These are phyloP conservation scores for Pleurotus cornucopiae DNA, from an alignment of 768 basidiomycete species.

Conservation along the genomic window DNA sequence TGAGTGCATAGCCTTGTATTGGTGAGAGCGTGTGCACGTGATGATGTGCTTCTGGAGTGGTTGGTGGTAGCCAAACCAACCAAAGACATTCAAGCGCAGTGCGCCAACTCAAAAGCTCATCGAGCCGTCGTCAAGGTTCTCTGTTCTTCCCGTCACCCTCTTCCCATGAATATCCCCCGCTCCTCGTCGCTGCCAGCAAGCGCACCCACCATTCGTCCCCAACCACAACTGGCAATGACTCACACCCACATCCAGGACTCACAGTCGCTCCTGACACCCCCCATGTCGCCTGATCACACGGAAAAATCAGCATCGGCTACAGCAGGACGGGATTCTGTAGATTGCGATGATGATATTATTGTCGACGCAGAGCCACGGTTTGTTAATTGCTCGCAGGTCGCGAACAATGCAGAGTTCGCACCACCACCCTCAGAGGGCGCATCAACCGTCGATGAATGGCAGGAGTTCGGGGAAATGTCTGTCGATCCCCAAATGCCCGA, in stretches of 20 bases:
- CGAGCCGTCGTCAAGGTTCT: slow-evolving; percentile 13
- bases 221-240: not conserved
- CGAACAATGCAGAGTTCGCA: slow-evolving; percentile 1
- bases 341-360: slow-evolving; percentile 27
- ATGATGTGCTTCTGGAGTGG: not conserved
- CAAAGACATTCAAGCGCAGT: not conserved
- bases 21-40: not conserved
- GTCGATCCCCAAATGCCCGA: slow-evolving; percentile 10
- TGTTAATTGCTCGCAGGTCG: slow-evolving; percentile 6
- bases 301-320: slow-evolving; percentile 19
- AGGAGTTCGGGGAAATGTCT: slow-evolving; percentile 20
- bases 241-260: slow-evolving; percentile 39
- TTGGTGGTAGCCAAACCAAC: not conserved
- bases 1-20: not conserved
- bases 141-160: slow-evolving; percentile 16
- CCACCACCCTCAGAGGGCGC: slow-evolving; percentile 12
- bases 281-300: slow-evolving; percentile 56
- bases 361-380: slow-evolving; percentile 31
- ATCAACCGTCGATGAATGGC: slow-evolving; percentile 15
- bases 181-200: slow-evolving; percentile 11
- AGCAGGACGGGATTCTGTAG: not conserved
- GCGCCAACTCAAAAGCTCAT: slow-evolving; percentile 6
- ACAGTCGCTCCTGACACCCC: slow-evolving; percentile 68
- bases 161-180: slow-evolving; percentile 11
- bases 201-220: slow-evolving; percentile 13